Evolutionary conservation across 1,139 yeast genomes (phyloP).

Genomic region (Hemisphaericaspora xylofermentans): DNA sequence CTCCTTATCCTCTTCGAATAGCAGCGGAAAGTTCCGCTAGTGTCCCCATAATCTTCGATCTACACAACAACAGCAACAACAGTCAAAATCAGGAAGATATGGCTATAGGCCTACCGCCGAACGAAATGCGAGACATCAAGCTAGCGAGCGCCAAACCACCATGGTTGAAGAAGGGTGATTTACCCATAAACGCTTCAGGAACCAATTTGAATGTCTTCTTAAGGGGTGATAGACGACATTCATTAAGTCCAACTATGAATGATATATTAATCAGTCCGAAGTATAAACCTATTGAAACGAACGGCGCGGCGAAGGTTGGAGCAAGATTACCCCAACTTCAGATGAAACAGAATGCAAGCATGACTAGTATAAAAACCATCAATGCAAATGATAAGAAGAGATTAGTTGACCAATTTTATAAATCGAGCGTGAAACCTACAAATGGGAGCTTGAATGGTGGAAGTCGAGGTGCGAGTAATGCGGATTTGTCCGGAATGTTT

Average conservation of each 20-base stretch:
- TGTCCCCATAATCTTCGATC: not conserved
- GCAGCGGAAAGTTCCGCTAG: not conserved
- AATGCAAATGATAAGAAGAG: conserved; percentile 25
- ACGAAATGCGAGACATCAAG: too few species aligned
- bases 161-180: conserved; percentile 1
- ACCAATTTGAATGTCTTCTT: conserved; percentile 10
- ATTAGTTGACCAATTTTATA: conserved; percentile 44
- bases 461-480: conserved; percentile 7
- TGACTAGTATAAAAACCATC: not conserved
- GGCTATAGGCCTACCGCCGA: not conserved
- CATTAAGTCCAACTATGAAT: conserved; percentile 6
- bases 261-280: conserved; percentile 11
- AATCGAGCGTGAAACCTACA: conserved; percentile 13
- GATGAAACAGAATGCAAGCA: not conserved
- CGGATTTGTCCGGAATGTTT: conserved; percentile 5
- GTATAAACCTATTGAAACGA: not conserved
- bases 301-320: too few species aligned
- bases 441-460: not conserved
- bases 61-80: not conserved
- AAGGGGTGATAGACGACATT: conserved; percentile 11
- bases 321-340: too few species aligned
- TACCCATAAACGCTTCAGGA: conserved; percentile 7
- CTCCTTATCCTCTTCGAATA: not conserved
- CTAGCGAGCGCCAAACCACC: too few species aligned
- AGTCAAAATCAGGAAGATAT: not conserved